Percentiles rank a stretch among this genome's conserved stretches.
Evolutionary conservation across 1,139 yeast genomes (phyloP).

Genomic region (Lodderomyces beijingensis): DNA sequence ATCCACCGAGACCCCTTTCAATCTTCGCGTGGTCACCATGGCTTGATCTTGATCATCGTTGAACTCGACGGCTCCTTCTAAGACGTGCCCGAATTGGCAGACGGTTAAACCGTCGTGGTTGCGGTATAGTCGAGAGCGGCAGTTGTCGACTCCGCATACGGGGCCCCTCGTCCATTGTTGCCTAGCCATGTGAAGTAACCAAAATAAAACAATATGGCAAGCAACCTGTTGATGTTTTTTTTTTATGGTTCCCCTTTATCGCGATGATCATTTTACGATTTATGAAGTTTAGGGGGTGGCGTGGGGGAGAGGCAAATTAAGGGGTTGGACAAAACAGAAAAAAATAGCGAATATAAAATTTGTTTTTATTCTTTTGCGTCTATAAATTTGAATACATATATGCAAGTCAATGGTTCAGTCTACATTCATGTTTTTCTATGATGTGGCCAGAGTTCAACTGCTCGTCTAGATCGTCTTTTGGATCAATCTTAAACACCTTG

Average conservation of each 20-base stretch:
- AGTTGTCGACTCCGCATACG: conserved; percentile 84
- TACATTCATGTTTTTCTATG: conserved; percentile 9
- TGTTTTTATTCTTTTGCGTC: too few relatives aligned
- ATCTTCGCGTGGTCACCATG: conserved; percentile 46
- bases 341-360: too few relatives aligned
- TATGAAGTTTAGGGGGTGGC: too few relatives aligned
- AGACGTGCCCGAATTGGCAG: conserved; percentile 88
- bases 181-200: conserved; percentile 17
- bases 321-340: too few relatives aligned
- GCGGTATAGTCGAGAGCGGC: conserved; percentile 74
- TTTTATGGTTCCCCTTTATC: background rate
- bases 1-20: conserved; percentile 34
- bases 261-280: too few relatives aligned
- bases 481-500: conserved; percentile 35
- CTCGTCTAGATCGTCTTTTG: conserved; percentile 32
- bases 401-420: conserved; percentile 12
- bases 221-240: too few relatives aligned
- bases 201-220: too few relatives aligned
- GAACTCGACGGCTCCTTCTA: conserved; percentile 73
- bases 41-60: conserved; percentile 68
- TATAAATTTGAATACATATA: too few relatives aligned
- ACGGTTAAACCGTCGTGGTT: conserved; percentile 70
- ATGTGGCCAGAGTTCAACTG: conserved; percentile 22
- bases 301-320: too few relatives aligned
- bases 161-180: conserved; percentile 64